Base-by-base conservation (phyloP, 352 stramenopile genomes). In the Globisporangium viniferum region DNA sequence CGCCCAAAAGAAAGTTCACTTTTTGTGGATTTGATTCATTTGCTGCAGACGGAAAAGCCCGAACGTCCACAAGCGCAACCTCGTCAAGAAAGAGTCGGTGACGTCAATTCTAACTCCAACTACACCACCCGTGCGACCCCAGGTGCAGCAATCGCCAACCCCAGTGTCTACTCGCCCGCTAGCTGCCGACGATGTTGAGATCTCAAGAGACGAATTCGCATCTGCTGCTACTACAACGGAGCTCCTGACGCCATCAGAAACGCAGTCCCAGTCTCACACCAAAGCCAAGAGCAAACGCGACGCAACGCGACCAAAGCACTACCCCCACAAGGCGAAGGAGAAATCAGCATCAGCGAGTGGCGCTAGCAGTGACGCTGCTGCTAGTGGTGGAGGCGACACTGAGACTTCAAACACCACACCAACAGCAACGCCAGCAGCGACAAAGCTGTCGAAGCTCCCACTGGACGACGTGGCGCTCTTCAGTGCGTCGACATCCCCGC, bases 51-150 rank as follows among this genome's bases (percentile, higher is more conserved):
- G 44, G 31, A 72, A 69, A 33, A 82, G 70, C 24, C 75, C 73
- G 6, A 79, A 69, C 39, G 63, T 69, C 9, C 71, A 59, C 35
- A 77, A 76, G 5, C 73, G 75, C 49, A 66, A 44, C 1, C 63
- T 78, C 5, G 24, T 67, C 27, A 51, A 51, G 6, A 69, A 70
- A 58, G 62, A 72, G 4, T 57, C 70, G 10, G 46, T 44, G 14
- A 48, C 62, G 20, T 57, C 65, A 20, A 66, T 51, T 7, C 5
- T 64, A 5, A 24, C 59, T 14, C 58, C 68, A 31, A 66, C 68
- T 3, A 10, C 44, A 49, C 5, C 44, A 49, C 44, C 44, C 22
- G 44, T 49, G 18, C 44, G 44, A 20, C 18, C 44, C 18, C 44
- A n/a, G 12, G 36, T 44, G 39, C 61, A 33, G 56, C 8, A 65